phyloP scores from a whole-genome alignment of 1,139 yeast species.

The Taphrina sp. region DNA sequence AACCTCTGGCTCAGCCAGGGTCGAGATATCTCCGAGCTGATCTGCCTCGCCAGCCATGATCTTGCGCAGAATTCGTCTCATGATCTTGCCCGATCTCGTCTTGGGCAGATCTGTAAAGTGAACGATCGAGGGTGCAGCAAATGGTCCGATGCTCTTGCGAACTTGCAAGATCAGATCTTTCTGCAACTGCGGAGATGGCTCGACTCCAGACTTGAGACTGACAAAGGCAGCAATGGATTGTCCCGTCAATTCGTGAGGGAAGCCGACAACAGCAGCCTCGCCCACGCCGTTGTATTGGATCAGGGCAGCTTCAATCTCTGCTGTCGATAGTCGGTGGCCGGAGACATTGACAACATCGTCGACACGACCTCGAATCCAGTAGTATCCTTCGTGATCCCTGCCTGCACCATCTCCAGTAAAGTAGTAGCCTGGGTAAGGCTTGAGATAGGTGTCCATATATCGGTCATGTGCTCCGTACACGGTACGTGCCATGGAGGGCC shows the following conservation, averaged over 20 bases:
- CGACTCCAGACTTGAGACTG: conserved; percentile 62
- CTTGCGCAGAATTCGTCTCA: conserved; percentile 97
- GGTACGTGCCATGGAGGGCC: conserved; percentile 99
- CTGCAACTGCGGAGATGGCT: conserved; percentile 60
- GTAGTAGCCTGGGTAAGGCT: conserved; percentile 94
- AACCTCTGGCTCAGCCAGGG: conserved; percentile 82
- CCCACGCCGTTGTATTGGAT: conserved; percentile 76
- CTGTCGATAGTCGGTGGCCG: conserved; percentile 95
- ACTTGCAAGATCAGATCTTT: conserved; percentile 82
- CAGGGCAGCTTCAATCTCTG: conserved; percentile 93
- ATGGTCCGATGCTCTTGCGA: conserved; percentile 93
- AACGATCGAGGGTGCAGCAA: conserved; percentile 92
- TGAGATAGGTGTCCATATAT: conserved; percentile 87
- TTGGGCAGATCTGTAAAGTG: conserved; percentile 90
- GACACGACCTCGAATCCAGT: conserved; percentile 98
- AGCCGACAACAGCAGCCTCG: conserved; percentile 94
- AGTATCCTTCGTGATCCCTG: conserved; percentile 93
- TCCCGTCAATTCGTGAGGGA: conserved; percentile 91
- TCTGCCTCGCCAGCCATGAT: conserved; percentile 85
- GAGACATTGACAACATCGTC: conserved; percentile 98
- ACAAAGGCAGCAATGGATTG: conserved; percentile 96
- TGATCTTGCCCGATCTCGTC: conserved; percentile 97
- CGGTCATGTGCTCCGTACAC: conserved; percentile 89
- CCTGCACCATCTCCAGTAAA: conserved; percentile 99
- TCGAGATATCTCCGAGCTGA: conserved; percentile 87